Evolutionary conservation across 2,329 filamentous ascomycete genomes (phyloP), one percentile per base, ranked within the genome.

Genomic region (Clonostachys byssicola): DNA sequence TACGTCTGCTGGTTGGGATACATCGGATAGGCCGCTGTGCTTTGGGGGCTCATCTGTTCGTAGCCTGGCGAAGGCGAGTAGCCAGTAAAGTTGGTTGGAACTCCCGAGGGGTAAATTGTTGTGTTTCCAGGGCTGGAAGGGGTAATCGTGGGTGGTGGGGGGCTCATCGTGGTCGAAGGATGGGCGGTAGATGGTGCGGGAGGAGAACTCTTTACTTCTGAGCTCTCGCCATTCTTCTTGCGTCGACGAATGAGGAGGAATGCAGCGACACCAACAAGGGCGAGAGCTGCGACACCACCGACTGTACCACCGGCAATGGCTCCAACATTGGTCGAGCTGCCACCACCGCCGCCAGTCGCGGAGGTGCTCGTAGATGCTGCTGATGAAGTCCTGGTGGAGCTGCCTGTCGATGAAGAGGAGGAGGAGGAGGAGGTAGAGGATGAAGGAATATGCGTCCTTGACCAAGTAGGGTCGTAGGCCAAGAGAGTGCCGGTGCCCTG

Each of bases 241-340:
- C 56, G 61, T 23, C 65, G 66, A 18, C 67, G 70, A 46, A 72
- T 45, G 17, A 74, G 54, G 52, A 73, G 67, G 56, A 71, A 75
- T 36, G 61, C 58, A 10, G 55, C 66, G 7, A 65, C 51, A 17
- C 60, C 64, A 41, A 76, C 57, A n/a, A 77, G 55, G 4, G 59
- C 66, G 17, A 77, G 52, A 13, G 55, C 64, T 1, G 57, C 67
- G 5, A 74, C 64, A 12, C 74, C 74, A n/a, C 72, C 73, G 10
- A 76, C 69, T 4, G 65, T 63, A 23, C 73, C 73, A 12, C 74
- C 74, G 8, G 60, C 71, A 40, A 78, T 76, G 14, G 72, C 64
- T 6, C 70, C 74, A 12, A 67, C 56, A 44, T 62, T 60, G 7
- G 61, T 56, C n/a, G 52, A 55, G 18, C 50, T 49, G n/a, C 51